phyloP scores from a whole-genome alignment of 345 rosid species.

The Bruguiera gymnorhiza region DNA sequence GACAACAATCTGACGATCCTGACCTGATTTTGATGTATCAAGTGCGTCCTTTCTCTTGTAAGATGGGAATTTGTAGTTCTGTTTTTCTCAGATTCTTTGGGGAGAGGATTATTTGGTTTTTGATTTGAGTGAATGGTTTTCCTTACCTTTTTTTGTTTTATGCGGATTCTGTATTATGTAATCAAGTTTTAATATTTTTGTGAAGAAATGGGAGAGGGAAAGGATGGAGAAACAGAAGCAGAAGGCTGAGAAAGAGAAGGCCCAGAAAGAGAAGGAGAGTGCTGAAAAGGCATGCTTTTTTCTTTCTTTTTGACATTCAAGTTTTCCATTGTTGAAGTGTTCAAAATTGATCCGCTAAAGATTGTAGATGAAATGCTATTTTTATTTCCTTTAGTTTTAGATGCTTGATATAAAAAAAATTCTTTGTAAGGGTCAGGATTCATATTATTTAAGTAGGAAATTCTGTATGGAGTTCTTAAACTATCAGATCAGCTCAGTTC shows the following conservation, averaged over 20 bases:
- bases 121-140: background rate
- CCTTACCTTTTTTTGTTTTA: background rate
- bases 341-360: no score
- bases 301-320: no score
- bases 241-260: conserved; percentile 60
- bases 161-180: background rate
- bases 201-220: conserved; percentile 90
- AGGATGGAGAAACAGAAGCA: conserved; percentile 53
- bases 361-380: no score
- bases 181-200: conserved; percentile 7
- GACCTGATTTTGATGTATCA: no score
- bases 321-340: no score
- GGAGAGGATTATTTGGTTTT: background rate
- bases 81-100: no score
- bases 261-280: conserved; percentile 46
- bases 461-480: no score
- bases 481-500: no score
- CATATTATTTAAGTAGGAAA: background rate
- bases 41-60: no score
- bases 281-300: conserved; percentile 46
- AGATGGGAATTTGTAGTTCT: no score
- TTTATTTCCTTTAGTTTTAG: no score
- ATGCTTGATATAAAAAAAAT: background rate
- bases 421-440: background rate
- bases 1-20: no score